phyloP scores from a whole-genome alignment of 1,284 basidiomycete genomes.

The Sporisorium graminicola region DNA sequence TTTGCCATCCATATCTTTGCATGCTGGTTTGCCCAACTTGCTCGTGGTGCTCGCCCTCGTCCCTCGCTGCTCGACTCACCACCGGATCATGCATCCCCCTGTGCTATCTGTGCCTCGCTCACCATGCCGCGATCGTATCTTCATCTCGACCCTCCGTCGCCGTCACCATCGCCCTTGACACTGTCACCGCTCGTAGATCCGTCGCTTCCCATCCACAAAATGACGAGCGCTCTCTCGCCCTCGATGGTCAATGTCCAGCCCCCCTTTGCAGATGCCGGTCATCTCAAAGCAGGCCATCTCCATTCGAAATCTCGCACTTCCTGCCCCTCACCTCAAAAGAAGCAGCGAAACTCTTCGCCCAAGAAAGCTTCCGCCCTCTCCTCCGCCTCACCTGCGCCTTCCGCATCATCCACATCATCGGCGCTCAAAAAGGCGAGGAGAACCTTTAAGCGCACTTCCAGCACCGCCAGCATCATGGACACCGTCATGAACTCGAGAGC shows the following conservation, averaged over 20 bases:
- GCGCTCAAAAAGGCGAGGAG: slow-evolving; percentile 16
- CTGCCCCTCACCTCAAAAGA: slow-evolving; percentile 45
- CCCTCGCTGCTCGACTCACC: background rate
- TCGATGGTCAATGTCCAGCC: slow-evolving; percentile 48
- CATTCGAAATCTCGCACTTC: slow-evolving; percentile 25
- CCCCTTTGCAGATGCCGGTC: slow-evolving; percentile 48
- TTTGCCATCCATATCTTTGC: background rate
- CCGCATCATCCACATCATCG: slow-evolving; percentile 10
- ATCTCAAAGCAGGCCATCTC: slow-evolving; percentile 30
- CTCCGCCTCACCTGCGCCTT: slow-evolving; percentile 6
- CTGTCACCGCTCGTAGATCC: slow-evolving; percentile 12
- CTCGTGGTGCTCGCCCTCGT: slow-evolving; percentile 9
- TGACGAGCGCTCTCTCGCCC: slow-evolving; percentile 47
- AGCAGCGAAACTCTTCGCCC: slow-evolving; percentile 36
- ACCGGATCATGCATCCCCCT: background rate
- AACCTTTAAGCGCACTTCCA: slow-evolving; percentile 40
- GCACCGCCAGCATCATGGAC: slow-evolving; percentile 52
- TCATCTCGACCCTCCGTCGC: slow-evolving; percentile 28
- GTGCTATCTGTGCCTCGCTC: slow-evolving; percentile 5
- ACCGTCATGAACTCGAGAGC: slow-evolving; percentile 50
- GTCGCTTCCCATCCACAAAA: slow-evolving; percentile 5
- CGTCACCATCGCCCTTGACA: slow-evolving; percentile 19
- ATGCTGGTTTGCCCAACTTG: background rate
- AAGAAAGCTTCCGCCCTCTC: slow-evolving; percentile 18
- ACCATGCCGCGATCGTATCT: slow-evolving; percentile 18